A percentile compares a stretch with the other conserved stretches of the same genome.
Conservation (phyloP, 2,329 filamentous ascomycete genomes). For the Kalaharituber pfeilii region DNA sequence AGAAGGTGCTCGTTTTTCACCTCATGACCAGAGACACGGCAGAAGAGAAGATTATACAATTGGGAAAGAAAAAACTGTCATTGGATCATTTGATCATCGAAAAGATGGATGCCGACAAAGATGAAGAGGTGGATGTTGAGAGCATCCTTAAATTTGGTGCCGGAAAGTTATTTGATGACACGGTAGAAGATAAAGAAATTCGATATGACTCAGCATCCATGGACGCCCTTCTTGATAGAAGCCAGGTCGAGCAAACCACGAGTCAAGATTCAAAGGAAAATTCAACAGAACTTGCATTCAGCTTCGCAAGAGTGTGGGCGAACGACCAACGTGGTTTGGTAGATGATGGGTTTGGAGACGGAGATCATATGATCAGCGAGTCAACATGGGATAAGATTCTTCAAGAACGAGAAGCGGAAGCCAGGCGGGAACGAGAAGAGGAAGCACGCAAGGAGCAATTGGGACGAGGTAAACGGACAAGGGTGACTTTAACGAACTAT, state of each 20-base stretch:
- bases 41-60: conserved; percentile 92
- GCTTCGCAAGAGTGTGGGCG: conserved; percentile 79
- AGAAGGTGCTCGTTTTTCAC: conserved; percentile 90
- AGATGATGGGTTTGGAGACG: conserved; percentile 39
- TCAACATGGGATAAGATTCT: conserved; percentile 77
- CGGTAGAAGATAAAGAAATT: conserved; percentile 40
- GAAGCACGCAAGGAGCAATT: conserved; percentile 47
- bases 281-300: conserved; percentile 63
- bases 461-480: conserved; percentile 65
- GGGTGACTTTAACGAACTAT: conserved; percentile 24
- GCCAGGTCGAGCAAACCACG: conserved; percentile 52
- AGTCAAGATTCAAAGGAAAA: conserved; percentile 38
- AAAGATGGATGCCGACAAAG: conserved; percentile 51
- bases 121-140: conserved; percentile 65
- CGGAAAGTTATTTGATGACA: conserved; percentile 64
- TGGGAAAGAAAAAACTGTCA: conserved; percentile 88
- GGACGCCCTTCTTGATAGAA: conserved; percentile 81
- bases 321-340: conserved; percentile 54
- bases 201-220: conserved; percentile 65
- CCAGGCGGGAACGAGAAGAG: conserved; percentile 50
- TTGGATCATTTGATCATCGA: conserved; percentile 91
- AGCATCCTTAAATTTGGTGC: conserved; percentile 79
- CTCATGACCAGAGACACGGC: conserved; percentile 75
- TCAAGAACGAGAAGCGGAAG: conserved; percentile 60
- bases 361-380: conserved; percentile 35